Percentiles rank a stretch among this genome's conserved stretches.
Evolutionary conservation across 1,284 basidiomycete species (phyloP).

Genomic region (Xerocomus amazonicus): DNA sequence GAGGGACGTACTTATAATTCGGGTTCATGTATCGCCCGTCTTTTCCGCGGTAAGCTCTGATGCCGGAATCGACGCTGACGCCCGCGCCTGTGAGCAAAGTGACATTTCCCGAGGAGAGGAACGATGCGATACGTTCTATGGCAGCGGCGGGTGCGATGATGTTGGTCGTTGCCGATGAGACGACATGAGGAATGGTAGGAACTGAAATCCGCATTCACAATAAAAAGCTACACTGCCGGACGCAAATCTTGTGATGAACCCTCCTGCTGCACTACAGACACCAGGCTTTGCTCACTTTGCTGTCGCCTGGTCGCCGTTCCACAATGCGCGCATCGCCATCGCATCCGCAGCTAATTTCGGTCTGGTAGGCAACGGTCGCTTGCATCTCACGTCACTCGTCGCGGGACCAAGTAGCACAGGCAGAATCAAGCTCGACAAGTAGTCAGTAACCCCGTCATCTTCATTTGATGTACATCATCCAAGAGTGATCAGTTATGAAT

Average conservation of each 20-base stretch:
- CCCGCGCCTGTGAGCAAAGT: slow-evolving; percentile 85
- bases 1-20: slow-evolving; percentile 71
- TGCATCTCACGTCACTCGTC: slow-evolving; percentile 65
- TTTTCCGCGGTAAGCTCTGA: slow-evolving; percentile 81
- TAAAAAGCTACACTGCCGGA: slow-evolving; percentile 17
- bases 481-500: slow-evolving; percentile 69
- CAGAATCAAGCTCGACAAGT: slow-evolving; percentile 58
- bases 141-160: slow-evolving; percentile 52
- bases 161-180: slow-evolving; percentile 44
- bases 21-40: slow-evolving; percentile 88
- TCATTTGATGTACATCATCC: slow-evolving; percentile 18
- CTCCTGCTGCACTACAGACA: slow-evolving; percentile 46
- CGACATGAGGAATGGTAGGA: slow-evolving; percentile 66
- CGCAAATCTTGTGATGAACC: slow-evolving; percentile 1
- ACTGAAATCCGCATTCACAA: slow-evolving; percentile 73
- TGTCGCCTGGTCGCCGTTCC: slow-evolving; percentile 91
- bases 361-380: slow-evolving; percentile 88
- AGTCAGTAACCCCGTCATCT: slow-evolving; percentile 42
- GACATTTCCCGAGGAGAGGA: slow-evolving; percentile 66
- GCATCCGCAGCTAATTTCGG: slow-evolving; percentile 95
- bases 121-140: slow-evolving; percentile 60
- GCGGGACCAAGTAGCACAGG: slow-evolving; percentile 46
- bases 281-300: slow-evolving; percentile 88
- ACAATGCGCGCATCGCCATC: slow-evolving; percentile 75
- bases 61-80: slow-evolving; percentile 89